Evolutionary conservation across 2,329 filamentous ascomycete species (phyloP).

Genomic region (Botrytis paeoniae): DNA sequence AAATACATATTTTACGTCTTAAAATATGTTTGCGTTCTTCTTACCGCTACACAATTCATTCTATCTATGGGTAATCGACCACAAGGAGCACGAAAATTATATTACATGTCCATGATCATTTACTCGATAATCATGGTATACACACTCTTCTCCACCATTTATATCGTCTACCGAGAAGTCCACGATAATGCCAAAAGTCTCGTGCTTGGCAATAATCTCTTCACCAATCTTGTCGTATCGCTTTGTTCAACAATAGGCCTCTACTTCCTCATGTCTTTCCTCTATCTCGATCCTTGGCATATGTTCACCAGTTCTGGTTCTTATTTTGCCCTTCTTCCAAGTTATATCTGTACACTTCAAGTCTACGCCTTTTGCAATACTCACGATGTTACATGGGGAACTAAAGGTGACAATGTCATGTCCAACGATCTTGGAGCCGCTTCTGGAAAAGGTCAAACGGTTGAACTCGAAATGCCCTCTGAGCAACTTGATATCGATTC

Average conservation of each 20-base stretch:
- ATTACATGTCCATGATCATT: conserved; percentile 82
- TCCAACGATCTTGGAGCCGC: conserved; percentile 90
- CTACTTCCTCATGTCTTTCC: conserved; percentile 93
- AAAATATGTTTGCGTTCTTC: conserved; percentile 78
- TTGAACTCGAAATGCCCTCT: conserved; percentile 95
- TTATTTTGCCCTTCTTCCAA: conserved; percentile 89
- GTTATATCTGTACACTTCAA: conserved; percentile 94
- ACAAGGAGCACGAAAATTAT: conserved; percentile 89
- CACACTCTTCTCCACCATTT: conserved; percentile 84
- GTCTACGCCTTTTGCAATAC: conserved; percentile 99
- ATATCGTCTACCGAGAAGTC: conserved; percentile 84
- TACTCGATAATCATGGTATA: conserved; percentile 95
- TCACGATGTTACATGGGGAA: conserved; percentile 98
- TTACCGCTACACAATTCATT: conserved; percentile 95
- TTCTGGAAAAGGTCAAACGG: conserved; percentile 67
- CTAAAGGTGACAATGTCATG: conserved; percentile 95
- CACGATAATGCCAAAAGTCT: conserved; percentile 47
- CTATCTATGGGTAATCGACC: conserved; percentile 93
- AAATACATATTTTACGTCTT: conserved; percentile 82
- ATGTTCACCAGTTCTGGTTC: conserved; percentile 91
- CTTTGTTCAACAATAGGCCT: conserved; percentile 85
- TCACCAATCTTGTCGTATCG: conserved; percentile 91
- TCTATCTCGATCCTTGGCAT: conserved; percentile 98
- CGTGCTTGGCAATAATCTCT: conserved; percentile 76
- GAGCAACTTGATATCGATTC: conserved; percentile 98